These are phyloP conservation scores for Acidomyces sp. DNA, from an alignment of 495 filamentous ascomycete genomes.

Conservation along the genomic window DNA sequence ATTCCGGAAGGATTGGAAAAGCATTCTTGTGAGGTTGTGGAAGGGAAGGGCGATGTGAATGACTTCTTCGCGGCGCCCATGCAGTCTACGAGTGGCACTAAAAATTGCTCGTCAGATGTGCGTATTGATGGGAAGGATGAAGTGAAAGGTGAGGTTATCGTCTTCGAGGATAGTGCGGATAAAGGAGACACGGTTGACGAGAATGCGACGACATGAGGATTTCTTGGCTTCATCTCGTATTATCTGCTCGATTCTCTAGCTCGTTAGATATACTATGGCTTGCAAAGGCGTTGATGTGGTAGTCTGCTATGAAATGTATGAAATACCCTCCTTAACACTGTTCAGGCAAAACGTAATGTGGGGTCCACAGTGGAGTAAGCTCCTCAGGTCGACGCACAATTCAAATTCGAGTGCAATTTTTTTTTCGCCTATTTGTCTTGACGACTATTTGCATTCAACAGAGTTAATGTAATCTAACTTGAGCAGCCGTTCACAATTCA, in stretches of 20 bases:
- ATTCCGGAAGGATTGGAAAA: conserved; percentile 16
- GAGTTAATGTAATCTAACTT: neutral
- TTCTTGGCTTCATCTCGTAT: neutral
- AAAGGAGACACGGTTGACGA: conserved; percentile 6
- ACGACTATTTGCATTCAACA: neutral
- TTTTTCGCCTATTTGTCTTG: neutral
- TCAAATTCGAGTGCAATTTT: neutral
- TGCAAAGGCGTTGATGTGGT: neutral
- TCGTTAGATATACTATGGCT: neutral
- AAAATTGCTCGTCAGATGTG: neutral
- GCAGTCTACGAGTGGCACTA: neutral
- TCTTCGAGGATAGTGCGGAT: conserved; percentile 12
- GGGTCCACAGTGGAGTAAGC: neutral
- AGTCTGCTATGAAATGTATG: neutral
- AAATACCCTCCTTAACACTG: neutral
- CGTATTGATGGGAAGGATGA: conserved; percentile 2
- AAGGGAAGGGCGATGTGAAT: conserved; percentile 1
- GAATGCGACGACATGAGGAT: conserved; percentile 1
- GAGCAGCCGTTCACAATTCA: neutral
- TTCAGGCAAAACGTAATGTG: neutral
- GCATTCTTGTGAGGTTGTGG: conserved; percentile 3
- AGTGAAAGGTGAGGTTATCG: conserved; percentile 13
- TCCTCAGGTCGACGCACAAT: neutral
- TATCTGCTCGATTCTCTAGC: neutral
- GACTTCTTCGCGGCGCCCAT: conserved; percentile 7